Evolutionary conservation across 2,329 filamentous ascomycete genomes (phyloP).

Genomic region (Parastagonospora nodorum): DNA sequence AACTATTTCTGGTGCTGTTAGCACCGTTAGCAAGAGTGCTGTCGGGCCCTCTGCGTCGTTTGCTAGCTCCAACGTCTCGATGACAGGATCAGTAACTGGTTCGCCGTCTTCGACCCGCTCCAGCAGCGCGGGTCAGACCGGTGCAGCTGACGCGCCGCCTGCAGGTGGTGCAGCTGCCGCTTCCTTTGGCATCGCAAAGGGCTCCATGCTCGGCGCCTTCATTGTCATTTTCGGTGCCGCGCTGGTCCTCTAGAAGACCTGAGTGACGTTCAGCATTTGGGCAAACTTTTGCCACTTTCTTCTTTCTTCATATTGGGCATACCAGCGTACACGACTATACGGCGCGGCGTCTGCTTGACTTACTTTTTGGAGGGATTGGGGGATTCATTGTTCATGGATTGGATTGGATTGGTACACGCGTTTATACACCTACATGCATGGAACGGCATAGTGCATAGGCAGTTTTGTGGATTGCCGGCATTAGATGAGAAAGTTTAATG

Average conservation of each 20-base stretch:
- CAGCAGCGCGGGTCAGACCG: not conserved
- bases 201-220: conserved; percentile 1
- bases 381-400: not conserved
- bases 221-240: conserved; percentile 4
- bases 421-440: not conserved
- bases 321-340: not conserved
- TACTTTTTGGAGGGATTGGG: not conserved
- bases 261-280: not conserved
- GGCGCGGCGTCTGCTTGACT: not conserved
- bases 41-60: conserved; percentile 1
- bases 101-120: not conserved
- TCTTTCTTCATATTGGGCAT: not conserved
- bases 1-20: not conserved
- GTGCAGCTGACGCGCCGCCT: conserved; percentile 1
- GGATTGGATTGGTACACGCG: too few relatives aligned
- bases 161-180: conserved; percentile 4
- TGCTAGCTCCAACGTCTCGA: too few relatives aligned
- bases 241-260: not conserved
- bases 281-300: not conserved
- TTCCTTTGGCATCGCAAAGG: not conserved
- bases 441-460: not conserved
- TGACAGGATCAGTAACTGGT: not conserved
- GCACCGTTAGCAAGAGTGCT: conserved; percentile 1
- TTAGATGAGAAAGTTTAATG: not conserved
- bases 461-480: not conserved